Conservation (phyloP, 2,329 filamentous ascomycete species). For the Aureobasidium sp. region DNA sequence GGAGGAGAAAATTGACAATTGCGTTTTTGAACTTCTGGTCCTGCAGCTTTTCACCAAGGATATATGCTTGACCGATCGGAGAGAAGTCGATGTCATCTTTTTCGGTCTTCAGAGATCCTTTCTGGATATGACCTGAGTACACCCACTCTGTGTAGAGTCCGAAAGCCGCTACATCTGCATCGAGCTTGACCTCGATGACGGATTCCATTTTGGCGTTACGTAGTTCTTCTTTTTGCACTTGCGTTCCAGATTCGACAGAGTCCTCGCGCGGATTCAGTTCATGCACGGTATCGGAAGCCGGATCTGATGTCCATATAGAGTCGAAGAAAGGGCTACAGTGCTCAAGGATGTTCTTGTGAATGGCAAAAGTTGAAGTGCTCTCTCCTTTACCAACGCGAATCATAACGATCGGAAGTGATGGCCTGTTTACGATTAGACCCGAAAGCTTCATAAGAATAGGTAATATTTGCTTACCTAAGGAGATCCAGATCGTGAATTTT, state of each 20-base stretch:
- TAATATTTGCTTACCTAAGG: not conserved
- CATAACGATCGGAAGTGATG: not conserved
- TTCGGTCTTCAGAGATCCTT: too few relatives aligned
- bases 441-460: too few relatives aligned
- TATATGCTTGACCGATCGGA: slow-evolving; percentile 20
- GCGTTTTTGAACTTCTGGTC: slow-evolving; percentile 25
- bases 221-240: too few relatives aligned
- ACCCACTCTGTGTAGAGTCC: slow-evolving; percentile 22
- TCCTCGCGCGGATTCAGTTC: too few relatives aligned
- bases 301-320: too few relatives aligned
- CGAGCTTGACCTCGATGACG: slow-evolving; percentile 5
- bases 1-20: slow-evolving; percentile 20
- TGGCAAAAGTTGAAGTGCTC: not conserved
- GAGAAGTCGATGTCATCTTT: not conserved
- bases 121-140: slow-evolving; percentile 15
- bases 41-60: slow-evolving; percentile 21
- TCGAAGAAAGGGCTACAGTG: not conserved
- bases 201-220: too few relatives aligned
- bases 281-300: too few relatives aligned
- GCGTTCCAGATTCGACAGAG: too few relatives aligned
- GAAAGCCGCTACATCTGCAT: slow-evolving; percentile 18
- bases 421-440: not conserved
- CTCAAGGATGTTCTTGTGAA: not conserved
- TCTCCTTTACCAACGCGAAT: not conserved
- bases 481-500: not conserved